These are phyloP conservation scores for Calonectria hawksworthii DNA, from an alignment of 2,329 filamentous ascomycete species.

Conservation along the genomic window DNA sequence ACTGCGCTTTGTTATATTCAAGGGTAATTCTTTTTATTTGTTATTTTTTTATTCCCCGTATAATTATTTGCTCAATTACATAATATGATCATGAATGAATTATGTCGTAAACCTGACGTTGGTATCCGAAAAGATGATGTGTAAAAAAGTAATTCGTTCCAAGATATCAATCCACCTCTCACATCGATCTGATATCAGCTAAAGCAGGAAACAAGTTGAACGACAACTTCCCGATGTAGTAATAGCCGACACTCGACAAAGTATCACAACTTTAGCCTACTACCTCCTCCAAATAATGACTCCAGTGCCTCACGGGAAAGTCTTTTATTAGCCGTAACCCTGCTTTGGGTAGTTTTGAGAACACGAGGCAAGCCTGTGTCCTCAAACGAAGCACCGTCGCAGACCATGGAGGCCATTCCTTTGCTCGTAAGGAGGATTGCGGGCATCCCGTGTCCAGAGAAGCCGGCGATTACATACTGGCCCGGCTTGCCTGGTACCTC, in stretches of 20 bases:
- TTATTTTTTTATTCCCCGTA: not conserved
- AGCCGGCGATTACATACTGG: slow-evolving; percentile 62
- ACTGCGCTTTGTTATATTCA: not conserved
- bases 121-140: not conserved
- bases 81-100: not conserved
- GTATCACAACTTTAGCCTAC: slow-evolving; percentile 14
- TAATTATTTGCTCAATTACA: not conserved
- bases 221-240: not conserved
- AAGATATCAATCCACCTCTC: no score
- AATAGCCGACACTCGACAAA: not conserved
- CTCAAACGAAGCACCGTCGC: slow-evolving; percentile 48
- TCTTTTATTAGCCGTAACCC: slow-evolving; percentile 36
- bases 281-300: slow-evolving; percentile 3
- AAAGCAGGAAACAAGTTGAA: not conserved
- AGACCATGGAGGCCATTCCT: slow-evolving; percentile 57
- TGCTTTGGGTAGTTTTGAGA: slow-evolving; percentile 50
- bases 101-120: not conserved
- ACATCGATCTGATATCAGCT: not conserved
- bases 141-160: not conserved
- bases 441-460: slow-evolving; percentile 66
- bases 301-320: slow-evolving; percentile 7
- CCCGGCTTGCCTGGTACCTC: slow-evolving; percentile 49
- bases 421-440: slow-evolving; percentile 58
- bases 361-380: slow-evolving; percentile 54
- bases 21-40: not conserved